phyloP scores from a whole-genome alignment of 148 eudicot genomes.

The Rhododendron kiyosumense region DNA sequence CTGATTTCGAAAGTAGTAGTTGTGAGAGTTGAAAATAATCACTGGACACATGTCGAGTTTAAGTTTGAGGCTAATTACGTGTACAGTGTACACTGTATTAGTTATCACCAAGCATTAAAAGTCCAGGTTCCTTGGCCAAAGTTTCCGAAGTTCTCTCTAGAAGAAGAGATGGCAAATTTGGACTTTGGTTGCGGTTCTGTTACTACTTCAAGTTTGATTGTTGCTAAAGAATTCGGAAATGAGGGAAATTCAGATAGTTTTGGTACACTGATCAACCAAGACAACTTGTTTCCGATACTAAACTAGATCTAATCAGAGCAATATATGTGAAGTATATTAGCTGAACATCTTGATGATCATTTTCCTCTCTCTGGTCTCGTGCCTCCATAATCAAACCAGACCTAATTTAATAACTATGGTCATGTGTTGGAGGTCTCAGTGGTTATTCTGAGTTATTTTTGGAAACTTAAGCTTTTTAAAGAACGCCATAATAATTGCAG shows the following conservation, averaged over 20 bases:
- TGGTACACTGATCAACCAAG: neutral
- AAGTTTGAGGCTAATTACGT: neutral
- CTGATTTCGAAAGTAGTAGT: neutral
- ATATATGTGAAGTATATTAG: neutral
- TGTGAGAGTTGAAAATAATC: neutral
- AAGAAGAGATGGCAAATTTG: neutral
- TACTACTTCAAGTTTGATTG: neutral
- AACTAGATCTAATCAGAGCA: neutral
- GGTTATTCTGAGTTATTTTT: neutral
- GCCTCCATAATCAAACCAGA: neutral
- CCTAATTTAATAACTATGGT: neutral
- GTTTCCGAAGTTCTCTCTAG: neutral
- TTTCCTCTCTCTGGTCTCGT: neutral
- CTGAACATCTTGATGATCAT: neutral
- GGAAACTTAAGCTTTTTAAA: neutral
- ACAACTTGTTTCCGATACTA: neutral
- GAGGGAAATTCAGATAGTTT: neutral
- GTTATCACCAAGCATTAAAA: neutral
- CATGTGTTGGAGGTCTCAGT: neutral
- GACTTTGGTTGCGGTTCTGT: neutral
- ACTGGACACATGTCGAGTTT: neutral
- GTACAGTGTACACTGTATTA: neutral
- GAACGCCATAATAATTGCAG: neutral
- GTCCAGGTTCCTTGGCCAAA: neutral
- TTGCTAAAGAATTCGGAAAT: neutral